Evolutionary conservation across 2,329 filamentous ascomycete genomes (phyloP), one percentile per base, ranked within the genome.

Genomic region (Paracoccidioides lutzii): DNA sequence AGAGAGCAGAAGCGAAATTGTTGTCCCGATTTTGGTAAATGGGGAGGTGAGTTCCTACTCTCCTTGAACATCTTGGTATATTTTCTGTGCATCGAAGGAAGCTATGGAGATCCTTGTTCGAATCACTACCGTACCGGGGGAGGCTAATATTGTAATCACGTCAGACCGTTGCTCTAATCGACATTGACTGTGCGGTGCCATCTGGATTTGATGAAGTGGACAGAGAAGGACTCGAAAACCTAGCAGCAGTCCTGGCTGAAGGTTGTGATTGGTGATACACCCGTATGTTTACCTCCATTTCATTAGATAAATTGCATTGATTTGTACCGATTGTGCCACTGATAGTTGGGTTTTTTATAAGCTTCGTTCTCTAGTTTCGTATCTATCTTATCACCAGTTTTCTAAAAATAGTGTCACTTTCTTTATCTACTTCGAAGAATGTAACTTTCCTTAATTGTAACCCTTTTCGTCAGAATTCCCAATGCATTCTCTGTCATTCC

Each of bases 1-100:
- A 9, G 73, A 74, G 41, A 76, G 70, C 58, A 66, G 67, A 58
- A 77, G 75, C 66, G 75, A 77, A 64, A 74, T 77, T 62, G 75
- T 77, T 12, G 74, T 77, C 46, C 75, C 75, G 40, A 70, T 77
- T 63, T 46, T 74, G 52, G 60, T 64, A n/a, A 59, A 59, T 15
- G 68, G 65, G 38, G 71, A 73, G 67, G 71, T 72, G 55, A 62
- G 70, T 66, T 40, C 28, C 48, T 33, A 51, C 54, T 49, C 43
- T 15, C 8, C 38, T 56, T 55, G 30, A 1, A 37, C 35, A 2
- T n/a, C 46, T 12, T 4, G 35, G 22, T 53, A 4, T 14, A 37
- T 14, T n/a, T 37, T 49, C 14, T 49, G 46, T 5, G 8, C 30
- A 15, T 45, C 10, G 37, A 3, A 33, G 9, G 22, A 30, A 37